Base-by-base conservation (phyloP, 257 asterid species). In the Solanum ossicruentum region DNA sequence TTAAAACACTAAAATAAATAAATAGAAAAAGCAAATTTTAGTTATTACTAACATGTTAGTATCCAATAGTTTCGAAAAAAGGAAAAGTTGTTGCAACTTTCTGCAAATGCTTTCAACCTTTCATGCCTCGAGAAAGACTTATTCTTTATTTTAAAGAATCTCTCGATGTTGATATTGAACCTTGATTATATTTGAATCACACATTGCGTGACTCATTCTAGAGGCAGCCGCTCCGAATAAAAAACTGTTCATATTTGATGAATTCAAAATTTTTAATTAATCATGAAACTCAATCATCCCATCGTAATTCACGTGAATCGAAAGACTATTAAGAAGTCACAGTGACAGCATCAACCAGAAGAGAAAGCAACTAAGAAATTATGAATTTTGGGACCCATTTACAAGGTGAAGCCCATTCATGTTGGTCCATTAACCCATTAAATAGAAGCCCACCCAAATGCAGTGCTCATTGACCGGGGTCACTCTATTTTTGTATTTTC, bases 321-420 rank as follows among this genome's bases (percentile, higher is more conserved):
- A 60, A 61, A 2, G 18, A 75, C 81, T 47, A 3, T 49, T 75
- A 12, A 49, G 43, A 75, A 23, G 81, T 75, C 81, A 21, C 81
- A 23, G 49, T 75, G 81, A 75, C 81, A 75, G 81, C 81, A 49
- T 4, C 61, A 49, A 49, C 60, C 60, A 75, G 60, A 49, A 75
- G 11, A 12, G 60, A 75, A 75, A 75, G 81, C 18, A n/a, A 41
- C 56, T 73, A n/a, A 7, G 17, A 28, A 47, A 75, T 75, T 47
- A 49, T 49, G 43, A 21, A 49, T 49, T 47, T 23, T 21, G 81
- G 81, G 81, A 75, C 81, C 81, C 81, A 75, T 75, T 23, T 49
- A 75, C 60, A 75, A 47, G n/a, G 81, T 47, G 16, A 49, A 75
- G 81, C 81, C 81, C 81, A 75, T 49, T 49, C 15, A 75, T 75